Evolutionary conservation across 352 stramenopile species (phyloP), one percentile per base, ranked within the genome.

Genomic region (Globisporangium splendens): DNA sequence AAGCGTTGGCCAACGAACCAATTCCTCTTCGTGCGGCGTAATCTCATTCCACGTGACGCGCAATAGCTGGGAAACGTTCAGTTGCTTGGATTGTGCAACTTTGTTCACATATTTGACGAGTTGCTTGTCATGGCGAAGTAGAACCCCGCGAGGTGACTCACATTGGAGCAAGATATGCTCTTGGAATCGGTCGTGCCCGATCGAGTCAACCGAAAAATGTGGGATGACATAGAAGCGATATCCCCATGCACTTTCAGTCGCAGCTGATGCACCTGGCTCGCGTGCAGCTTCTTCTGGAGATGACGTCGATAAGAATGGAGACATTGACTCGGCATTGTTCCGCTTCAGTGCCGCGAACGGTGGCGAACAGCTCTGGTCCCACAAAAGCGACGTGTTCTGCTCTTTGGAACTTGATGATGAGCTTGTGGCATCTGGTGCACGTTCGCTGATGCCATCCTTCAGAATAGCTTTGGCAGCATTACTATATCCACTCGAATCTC

Each of bases 31-130:
- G 18, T 63, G 64, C 10, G 82, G 83, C 22, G 83, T 72, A 21
- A 93, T 63, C 17, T 93, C 79, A 33, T 59, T 70, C 83, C 83
- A 93, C 10, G 70, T 35, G 1, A 55, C 69, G 44, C 80, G 72
- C 28, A 93, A 58, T 49, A 90, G 24, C 50, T 88, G 75, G 1
- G 68, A 76, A 7, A 68, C 51, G 33, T 53, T 82, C 21, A 91
- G 42, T n/a, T 78, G 60, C 42, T 88, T 86, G 8, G 55, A 53
- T 42, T 73, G 54, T 3, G 70, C 67, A 22, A 72, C 72, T 42
- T 88, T 83, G 69, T 93, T 93, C 18, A 89, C 70, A 56, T 85
- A 93, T 55, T 89, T 83, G 50, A 89, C 73, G 4, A 93, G 41
- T 38, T 93, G 77, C 12, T 81, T 68, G 56, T 91, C 79, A 38